phyloP scores from a whole-genome alignment of 202 grass and related monocot genomes.

The Carex arenaria region DNA sequence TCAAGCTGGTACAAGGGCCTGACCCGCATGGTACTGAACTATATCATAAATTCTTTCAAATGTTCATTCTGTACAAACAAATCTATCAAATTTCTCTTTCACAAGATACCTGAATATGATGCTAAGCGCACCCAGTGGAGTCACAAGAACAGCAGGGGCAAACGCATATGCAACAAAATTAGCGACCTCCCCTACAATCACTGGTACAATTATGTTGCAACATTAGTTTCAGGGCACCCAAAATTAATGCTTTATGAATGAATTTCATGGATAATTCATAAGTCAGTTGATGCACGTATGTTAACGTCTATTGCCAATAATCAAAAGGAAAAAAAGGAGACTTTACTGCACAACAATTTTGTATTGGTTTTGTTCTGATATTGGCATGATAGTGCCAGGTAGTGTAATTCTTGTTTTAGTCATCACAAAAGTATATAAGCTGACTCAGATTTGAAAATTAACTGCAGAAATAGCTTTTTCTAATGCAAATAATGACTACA shows the following conservation, averaged over 20 bases:
- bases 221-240: not conserved
- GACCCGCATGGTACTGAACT: not conserved
- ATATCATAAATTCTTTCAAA: not conserved
- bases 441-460: not conserved
- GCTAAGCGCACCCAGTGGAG: conserved; percentile 91
- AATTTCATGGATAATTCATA: not conserved
- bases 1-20: not conserved
- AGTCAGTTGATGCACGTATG: not conserved
- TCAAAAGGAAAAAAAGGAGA: not conserved
- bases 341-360: not conserved
- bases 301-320: not conserved
- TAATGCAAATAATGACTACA: not conserved
- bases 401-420: not conserved
- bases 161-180: conserved; percentile 97
- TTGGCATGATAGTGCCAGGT: not conserved
- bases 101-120: conserved; percentile 83
- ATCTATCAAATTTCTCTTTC: not conserved
- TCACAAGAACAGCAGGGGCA: conserved; percentile 86
- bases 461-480: not conserved
- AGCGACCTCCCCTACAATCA: conserved; percentile 86
- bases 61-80: not conserved
- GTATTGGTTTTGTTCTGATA: not conserved
- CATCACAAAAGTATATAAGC: not conserved
- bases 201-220: conserved; percentile 31
- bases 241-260: not conserved